Evolutionary conservation across 2,329 filamentous ascomycete species (phyloP), one percentile per base, ranked within the genome.

Genomic region (Botrytis cinerea): DNA sequence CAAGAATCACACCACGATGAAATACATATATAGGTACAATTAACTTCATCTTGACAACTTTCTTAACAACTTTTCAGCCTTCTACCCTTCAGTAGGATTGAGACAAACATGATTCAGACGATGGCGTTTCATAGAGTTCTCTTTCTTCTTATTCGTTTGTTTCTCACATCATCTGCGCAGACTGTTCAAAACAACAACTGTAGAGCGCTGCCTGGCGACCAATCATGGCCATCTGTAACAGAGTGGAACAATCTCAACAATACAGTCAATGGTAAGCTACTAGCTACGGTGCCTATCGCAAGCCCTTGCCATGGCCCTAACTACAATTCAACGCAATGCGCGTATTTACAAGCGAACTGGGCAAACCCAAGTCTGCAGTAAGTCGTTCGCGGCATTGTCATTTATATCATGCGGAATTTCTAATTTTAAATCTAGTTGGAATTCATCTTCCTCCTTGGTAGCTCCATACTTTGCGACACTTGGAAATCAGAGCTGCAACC

Each of bases 391-490:
- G 9, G 61, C 46, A 12, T 38, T 16, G 16, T 22, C 22, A n/a
- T 32, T 38, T 10, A 32, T 20, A 35, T 25, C 12, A n/a, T 28
- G 1, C 10, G 28, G 10, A 10, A 4, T 60, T 4, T 25, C 46
- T 72, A 2, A 69, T 46, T 16, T 5, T 12, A 5, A 69, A 57
- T 69, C 25, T 16, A 72, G 71, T 40, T 68, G 46, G 16, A 54
- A 54, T 14, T 51, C 71, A n/a, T 70, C 71, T 18, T 62, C 64
- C 6, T 73, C 71, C 20, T 25, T 71, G 28, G 66, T 85, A 82
- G 78, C 79, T 25, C 80, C 82, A 9, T 83, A 77, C 57, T 85
- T 86, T 75, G 83, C 82, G 22, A 59, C 28, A 43, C 66, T 57
- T 14, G 66, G 48, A 57, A 79, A 80, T 40, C 75, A 82, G 43